phyloP scores from a whole-genome alignment of 805 yeast species.

The Metschnikowia lunata region DNA sequence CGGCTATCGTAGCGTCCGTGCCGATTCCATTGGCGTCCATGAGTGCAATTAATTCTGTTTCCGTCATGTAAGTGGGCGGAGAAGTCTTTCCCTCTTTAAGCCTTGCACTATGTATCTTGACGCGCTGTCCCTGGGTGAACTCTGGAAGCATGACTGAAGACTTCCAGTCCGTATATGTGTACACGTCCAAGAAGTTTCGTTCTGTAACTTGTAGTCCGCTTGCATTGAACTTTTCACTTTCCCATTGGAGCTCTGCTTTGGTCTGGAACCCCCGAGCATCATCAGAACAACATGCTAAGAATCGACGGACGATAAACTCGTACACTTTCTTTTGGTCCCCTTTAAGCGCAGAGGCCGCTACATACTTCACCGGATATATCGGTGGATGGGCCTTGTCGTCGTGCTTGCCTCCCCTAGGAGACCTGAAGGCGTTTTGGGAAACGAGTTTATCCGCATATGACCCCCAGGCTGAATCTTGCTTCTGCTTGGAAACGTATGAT shows the following conservation, averaged over 20 bases:
- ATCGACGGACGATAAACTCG: constrained; percentile 80
- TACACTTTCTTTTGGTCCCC: constrained; percentile 66
- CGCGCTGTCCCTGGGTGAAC: constrained; percentile 52
- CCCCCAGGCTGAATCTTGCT: constrained; percentile 62
- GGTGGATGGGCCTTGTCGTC: constrained; percentile 99
- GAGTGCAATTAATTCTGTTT: constrained; percentile 81
- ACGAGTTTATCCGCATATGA: constrained; percentile 48
- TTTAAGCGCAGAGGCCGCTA: constrained; percentile 24
- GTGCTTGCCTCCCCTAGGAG: constrained; percentile 76
- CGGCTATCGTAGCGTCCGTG: constrained; percentile 98
- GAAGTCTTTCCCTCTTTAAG: constrained; percentile 72
- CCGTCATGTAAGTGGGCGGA: constrained; percentile 83
- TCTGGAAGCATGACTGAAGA: constrained; percentile 60
- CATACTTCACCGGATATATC: constrained; percentile 76
- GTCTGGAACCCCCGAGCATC: constrained; percentile 81
- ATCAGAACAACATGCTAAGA: constrained; percentile 85
- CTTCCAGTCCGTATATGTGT: constrained; percentile 76
- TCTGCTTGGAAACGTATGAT: constrained; percentile 58
- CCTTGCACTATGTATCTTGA: constrained; percentile 53
- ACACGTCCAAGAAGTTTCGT: constrained; percentile 75
- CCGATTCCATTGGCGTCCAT: constrained; percentile 99
- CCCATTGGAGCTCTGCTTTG: constrained; percentile 68
- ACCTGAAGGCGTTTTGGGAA: constrained; percentile 40
- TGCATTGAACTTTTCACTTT: constrained; percentile 64
- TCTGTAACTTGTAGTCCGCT: constrained; percentile 73